A percentile compares a stretch with the other conserved stretches of the same genome.
Evolutionary conservation across 805 yeast species (phyloP).

Genomic region (Vanderwaltozyma verrucispora): DNA sequence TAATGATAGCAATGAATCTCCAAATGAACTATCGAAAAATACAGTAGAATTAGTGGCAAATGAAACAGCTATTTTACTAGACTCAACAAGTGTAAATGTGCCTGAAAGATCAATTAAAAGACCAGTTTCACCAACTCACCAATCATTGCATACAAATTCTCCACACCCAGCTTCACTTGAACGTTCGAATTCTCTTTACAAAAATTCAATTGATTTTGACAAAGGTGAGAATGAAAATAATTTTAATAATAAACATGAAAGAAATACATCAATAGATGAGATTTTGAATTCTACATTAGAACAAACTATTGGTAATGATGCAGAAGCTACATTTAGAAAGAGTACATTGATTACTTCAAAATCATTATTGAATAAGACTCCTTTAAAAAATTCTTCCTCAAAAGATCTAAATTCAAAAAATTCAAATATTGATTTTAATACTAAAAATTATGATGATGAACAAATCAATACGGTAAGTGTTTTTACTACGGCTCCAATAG

Average conservation of each 20-base stretch:
- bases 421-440: not conserved
- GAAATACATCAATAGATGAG: constrained; percentile 18
- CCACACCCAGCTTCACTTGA: not conserved
- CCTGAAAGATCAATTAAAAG: constrained; percentile 15
- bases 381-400: constrained; percentile 10
- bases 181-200: not conserved
- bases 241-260: constrained; percentile 4
- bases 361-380: constrained; percentile 15
- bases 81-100: no score
- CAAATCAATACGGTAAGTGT: not conserved
- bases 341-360: not conserved
- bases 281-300: constrained; percentile 14
- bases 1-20: no score
- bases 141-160: constrained; percentile 1
- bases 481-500: not conserved
- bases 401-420: not conserved
- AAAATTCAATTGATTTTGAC: constrained; percentile 1
- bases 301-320: constrained; percentile 3
- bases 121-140: constrained; percentile 7
- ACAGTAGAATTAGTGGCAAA: no score
- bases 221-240: not conserved
- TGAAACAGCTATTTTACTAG: no score
- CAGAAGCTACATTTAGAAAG: constrained; percentile 1
- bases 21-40: no score
- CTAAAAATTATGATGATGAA: not conserved